A percentile compares a stretch with the other conserved stretches of the same genome.
These are phyloP conservation scores for Fremontodendron californicum DNA, from an alignment of 345 rosid species.

Conservation along the genomic window DNA sequence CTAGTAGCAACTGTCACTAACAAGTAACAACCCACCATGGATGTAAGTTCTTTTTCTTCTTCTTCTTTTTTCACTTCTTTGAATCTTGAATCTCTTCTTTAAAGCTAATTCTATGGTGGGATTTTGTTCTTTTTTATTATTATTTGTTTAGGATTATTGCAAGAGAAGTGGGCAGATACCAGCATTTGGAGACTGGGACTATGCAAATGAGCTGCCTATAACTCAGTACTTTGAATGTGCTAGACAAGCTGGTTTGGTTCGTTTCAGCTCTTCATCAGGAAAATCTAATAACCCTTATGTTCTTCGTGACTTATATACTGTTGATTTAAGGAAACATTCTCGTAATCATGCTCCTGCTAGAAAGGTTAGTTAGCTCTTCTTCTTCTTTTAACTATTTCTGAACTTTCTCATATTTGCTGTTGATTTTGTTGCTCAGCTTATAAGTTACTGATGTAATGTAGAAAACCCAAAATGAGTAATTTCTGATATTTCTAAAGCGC, in stretches of 20 bases:
- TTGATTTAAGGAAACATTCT: slow-evolving; percentile 26
- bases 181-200: slow-evolving; percentile 85
- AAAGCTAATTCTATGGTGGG: background rate
- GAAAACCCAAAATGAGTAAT: background rate
- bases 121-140: background rate
- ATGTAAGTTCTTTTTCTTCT: slow-evolving; percentile 14
- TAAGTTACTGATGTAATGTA: background rate
- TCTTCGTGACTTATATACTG: slow-evolving; percentile 28
- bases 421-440: no score
- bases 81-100: background rate
- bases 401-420: background rate
- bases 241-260: slow-evolving; percentile 77
- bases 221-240: slow-evolving; percentile 93
- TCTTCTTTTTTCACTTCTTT: background rate
- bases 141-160: slow-evolving; percentile 27
- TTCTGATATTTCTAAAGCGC: no score
- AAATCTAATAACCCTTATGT: slow-evolving; percentile 39
- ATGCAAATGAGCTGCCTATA: slow-evolving; percentile 75
- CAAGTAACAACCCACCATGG: slow-evolving; percentile 4
- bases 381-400: background rate
- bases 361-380: slow-evolving; percentile 29
- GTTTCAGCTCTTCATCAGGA: slow-evolving; percentile 55
- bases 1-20: background rate
- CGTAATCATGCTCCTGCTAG: slow-evolving; percentile 23
- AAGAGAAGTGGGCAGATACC: slow-evolving; percentile 84